Base-by-base conservation (phyloP, 2,329 filamentous ascomycete genomes). In the Fusarium aywerte region DNA sequence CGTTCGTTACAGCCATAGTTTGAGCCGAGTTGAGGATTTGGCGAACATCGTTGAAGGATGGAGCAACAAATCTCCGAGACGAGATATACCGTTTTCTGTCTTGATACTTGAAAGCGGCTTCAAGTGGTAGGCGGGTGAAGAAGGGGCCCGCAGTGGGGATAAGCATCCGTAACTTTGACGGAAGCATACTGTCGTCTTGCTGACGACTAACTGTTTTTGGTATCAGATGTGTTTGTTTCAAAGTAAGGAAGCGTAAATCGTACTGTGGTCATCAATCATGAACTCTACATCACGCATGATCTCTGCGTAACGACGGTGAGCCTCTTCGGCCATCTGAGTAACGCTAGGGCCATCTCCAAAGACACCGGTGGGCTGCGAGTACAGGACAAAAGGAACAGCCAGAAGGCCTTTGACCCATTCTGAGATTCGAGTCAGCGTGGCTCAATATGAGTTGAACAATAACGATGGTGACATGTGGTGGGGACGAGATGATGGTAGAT, bases 351-450 rank as follows among this genome's bases (percentile, higher is more conserved):
- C 87, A 71, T 88, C 85, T 67, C 94, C 90, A 73, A 95, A 93
- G 39, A 93, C 88, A 20, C 93, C 93, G 1, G 93, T 96, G 5
- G 96, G 96, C 76, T 98, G 94, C 2, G 95, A 97, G 78, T 97
- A 93, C 53, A 99, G 87, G 36, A 99, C 95, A 76, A 99, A 99
- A 0, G 96, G 96, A 1, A 98, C 95, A 2, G 96, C 96, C 13
- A 98, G 84, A 5, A 98, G 86, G 36, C 91, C 92, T 81, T 99
- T 98, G 83, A 98, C 92, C 95, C 95, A 98, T 90, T 97, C 93
- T 89, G 73, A 64, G n/a, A 18, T 43, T n/a, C 13, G 20, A 31
- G 42, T 68, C 29, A 68, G 64, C 15, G 27, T 21, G 39, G 18
- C 31, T 45, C 23, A 23, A 21, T 40, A 29, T 52, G 55, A 49